A percentile compares a stretch with the other conserved stretches of the same genome.
Evolutionary conservation across 176 grass and related monocot genomes (phyloP).

Genomic region (Phoenix dactylifera): DNA sequence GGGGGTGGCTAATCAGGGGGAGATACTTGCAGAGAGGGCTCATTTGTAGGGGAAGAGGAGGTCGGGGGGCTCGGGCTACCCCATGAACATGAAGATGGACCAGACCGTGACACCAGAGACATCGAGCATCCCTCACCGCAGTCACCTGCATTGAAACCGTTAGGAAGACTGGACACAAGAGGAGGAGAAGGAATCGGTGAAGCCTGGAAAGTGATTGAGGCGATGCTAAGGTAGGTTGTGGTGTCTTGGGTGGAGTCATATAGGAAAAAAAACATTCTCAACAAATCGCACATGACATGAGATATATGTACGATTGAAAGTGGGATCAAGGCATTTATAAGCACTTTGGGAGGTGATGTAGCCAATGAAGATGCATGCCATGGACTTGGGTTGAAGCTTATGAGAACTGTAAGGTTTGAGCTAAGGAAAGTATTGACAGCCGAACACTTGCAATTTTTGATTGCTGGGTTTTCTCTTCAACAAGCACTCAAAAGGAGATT

Average conservation of each 20-base stretch:
- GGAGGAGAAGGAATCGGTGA: background rate
- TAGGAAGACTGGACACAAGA: background rate
- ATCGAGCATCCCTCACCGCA: too few species aligned
- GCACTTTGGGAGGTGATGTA: background rate
- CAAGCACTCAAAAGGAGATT: background rate
- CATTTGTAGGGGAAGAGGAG: too few species aligned
- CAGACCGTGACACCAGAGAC: too few species aligned
- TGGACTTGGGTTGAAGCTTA: background rate
- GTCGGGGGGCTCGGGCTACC: too few species aligned
- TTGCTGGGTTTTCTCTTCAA: background rate
- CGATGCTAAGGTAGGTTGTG: background rate
- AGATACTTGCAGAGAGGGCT: too few species aligned
- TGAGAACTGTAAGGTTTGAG: background rate
- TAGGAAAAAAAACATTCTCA: background rate
- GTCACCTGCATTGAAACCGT: too few species aligned
- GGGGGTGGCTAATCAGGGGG: too few species aligned
- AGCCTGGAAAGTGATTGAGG: too few species aligned
- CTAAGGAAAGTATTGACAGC: background rate
- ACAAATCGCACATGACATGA: background rate
- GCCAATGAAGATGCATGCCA: background rate
- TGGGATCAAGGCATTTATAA: background rate
- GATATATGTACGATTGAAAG: background rate
- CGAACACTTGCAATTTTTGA: background rate
- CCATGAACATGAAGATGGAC: too few species aligned
- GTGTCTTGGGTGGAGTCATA: background rate